A percentile compares a stretch with the other conserved stretches of the same genome.
These are phyloP conservation scores for Boletus fagicola DNA, from an alignment of 768 basidiomycete genomes.

Conservation along the genomic window DNA sequence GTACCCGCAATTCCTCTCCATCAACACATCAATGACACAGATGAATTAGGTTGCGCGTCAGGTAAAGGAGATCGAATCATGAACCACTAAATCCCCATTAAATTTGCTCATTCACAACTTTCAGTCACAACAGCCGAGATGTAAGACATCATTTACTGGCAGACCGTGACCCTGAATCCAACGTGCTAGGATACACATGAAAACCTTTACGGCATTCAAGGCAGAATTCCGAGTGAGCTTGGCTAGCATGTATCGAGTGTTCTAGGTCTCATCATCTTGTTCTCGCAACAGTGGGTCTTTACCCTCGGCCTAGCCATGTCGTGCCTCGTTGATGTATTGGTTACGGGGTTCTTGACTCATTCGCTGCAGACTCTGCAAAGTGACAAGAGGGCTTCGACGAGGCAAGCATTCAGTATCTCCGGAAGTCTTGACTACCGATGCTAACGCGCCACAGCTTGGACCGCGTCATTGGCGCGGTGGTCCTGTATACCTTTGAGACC, in stretches of 20 bases:
- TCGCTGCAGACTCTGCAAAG: constrained; percentile 40
- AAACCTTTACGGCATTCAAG: constrained; percentile 27
- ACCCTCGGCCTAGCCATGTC: constrained; percentile 52
- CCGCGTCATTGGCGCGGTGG: constrained; percentile 45
- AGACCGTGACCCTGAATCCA: not conserved
- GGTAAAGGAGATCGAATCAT: constrained; percentile 12
- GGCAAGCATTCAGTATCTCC: constrained; percentile 21
- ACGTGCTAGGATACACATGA: constrained; percentile 25
- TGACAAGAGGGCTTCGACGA: constrained; percentile 40
- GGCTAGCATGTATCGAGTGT: not conserved
- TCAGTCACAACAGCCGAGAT: constrained; percentile 33
- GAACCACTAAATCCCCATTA: constrained; percentile 10
- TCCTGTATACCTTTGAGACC: constrained; percentile 53
- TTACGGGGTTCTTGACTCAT: constrained; percentile 45
- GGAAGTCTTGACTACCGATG: too few species aligned
- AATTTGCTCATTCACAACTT: constrained; percentile 14
- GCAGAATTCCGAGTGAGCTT: constrained; percentile 21
- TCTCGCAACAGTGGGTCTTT: constrained; percentile 43
- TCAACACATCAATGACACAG: not conserved
- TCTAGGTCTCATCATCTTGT: not conserved
- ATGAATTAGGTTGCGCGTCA: constrained; percentile 36
- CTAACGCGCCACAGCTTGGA: constrained; percentile 37
- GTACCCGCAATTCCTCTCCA: constrained; percentile 2
- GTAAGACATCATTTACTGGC: constrained; percentile 12
- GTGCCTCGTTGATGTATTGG: constrained; percentile 47